These are phyloP conservation scores for Cardamine resedifolia DNA, from an alignment of 345 rosid genomes.

Conservation along the genomic window DNA sequence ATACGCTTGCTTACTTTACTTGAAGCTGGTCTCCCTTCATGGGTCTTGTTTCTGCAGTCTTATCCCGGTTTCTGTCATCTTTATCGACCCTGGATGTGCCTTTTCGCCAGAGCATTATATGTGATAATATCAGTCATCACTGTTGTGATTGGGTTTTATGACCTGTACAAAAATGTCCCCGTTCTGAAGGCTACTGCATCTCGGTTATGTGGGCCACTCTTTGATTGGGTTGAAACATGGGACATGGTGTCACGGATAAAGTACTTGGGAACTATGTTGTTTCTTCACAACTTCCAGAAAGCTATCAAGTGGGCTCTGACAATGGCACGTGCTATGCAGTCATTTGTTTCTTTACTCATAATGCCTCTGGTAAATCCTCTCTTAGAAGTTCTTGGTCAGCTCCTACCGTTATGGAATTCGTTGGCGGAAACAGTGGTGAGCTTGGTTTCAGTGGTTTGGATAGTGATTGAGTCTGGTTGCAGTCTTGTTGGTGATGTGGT, in stretches of 20 bases:
- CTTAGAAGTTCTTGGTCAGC: conserved; percentile 42
- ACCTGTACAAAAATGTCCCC: conserved; percentile 94
- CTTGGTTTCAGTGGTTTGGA: conserved; percentile 51
- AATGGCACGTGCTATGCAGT: conserved; percentile 50
- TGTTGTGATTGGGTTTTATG: conserved; percentile 89
- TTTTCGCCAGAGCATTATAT: conserved; percentile 81
- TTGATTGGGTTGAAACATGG: conserved; percentile 97
- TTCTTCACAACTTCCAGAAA: conserved; percentile 89
- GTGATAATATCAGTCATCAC: conserved; percentile 74
- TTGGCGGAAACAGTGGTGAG: conserved; percentile 50
- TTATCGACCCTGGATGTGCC: conserved; percentile 99
- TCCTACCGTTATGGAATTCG: conserved; percentile 70
- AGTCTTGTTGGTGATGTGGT: conserved; percentile 48
- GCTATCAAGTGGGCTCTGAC: conserved; percentile 67
- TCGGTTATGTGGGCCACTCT: conserved; percentile 82
- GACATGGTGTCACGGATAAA: conserved; percentile 94
- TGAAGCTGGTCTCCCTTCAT: conserved; percentile 98
- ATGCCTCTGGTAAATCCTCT: conserved; percentile 63
- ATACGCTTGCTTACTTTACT: conserved; percentile 77
- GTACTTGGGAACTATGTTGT: conserved; percentile 97
- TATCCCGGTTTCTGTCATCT: conserved; percentile 90
- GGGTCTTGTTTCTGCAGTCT: conserved; percentile 97
- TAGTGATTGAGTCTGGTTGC: conserved; percentile 50
- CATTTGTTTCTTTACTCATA: conserved; percentile 60
- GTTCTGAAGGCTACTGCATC: conserved; percentile 92